phyloP scores from a whole-genome alignment of 495 filamentous ascomycete genomes.

The Hypoxylon trugodes region DNA sequence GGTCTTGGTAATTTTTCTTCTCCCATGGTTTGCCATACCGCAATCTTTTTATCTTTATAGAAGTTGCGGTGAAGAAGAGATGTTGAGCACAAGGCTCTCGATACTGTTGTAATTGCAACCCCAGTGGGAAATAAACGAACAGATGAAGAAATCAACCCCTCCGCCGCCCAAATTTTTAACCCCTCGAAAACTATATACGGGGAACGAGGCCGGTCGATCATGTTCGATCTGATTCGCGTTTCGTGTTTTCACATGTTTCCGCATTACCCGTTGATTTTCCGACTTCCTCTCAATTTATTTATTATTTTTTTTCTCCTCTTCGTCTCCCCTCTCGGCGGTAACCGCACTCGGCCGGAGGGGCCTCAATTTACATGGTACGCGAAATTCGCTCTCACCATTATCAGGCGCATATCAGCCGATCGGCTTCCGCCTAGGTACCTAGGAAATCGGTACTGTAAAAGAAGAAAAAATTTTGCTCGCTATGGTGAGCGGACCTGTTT shows the following conservation, averaged over 20 bases:
- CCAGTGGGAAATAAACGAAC: not conserved
- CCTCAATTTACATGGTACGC: not conserved
- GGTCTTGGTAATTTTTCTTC: no score
- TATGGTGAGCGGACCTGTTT: slow-evolving; percentile 13
- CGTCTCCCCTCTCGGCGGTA: slow-evolving; percentile 11
- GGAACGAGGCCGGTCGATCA: slow-evolving; percentile 35
- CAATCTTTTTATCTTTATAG: slow-evolving; percentile 17
- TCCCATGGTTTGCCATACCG: slow-evolving; percentile 7
- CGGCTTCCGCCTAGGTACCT: slow-evolving; percentile 31
- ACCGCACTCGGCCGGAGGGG: slow-evolving; percentile 6
- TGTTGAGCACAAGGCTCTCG: slow-evolving; percentile 28
- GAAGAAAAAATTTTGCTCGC: slow-evolving; percentile 10
- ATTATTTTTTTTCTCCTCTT: not conserved
- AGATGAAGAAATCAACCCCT: slow-evolving; percentile 3
- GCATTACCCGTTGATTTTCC: slow-evolving; percentile 34
- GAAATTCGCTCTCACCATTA: slow-evolving; percentile 31
- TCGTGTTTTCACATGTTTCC: slow-evolving; percentile 37
- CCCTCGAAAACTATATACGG: slow-evolving; percentile 21
- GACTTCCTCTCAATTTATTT: not conserved
- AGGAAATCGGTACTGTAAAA: slow-evolving; percentile 13
- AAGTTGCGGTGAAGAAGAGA: slow-evolving; percentile 38
- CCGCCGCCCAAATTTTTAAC: slow-evolving; percentile 11
- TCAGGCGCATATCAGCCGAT: slow-evolving; percentile 41
- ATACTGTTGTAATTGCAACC: slow-evolving; percentile 37
- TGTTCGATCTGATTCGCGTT: slow-evolving; percentile 38